phyloP scores from a whole-genome alignment of 2,329 filamentous ascomycete genomes.

The Coccinonectria pachysandricola region DNA sequence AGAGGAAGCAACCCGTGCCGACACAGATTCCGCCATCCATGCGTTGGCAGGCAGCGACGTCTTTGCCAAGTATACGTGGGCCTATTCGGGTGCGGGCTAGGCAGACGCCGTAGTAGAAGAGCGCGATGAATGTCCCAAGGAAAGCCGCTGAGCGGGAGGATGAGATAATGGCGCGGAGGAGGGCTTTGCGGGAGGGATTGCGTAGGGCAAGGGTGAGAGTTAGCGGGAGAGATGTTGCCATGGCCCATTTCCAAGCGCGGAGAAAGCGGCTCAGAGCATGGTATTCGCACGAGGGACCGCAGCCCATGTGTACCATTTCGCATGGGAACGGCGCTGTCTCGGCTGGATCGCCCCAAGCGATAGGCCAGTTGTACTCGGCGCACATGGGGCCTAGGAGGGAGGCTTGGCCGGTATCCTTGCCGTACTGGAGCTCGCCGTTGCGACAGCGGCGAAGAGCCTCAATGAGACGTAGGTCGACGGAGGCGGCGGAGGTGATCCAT shows the following conservation, averaged over 20 bases:
- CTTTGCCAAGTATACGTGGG: conserved; percentile 52
- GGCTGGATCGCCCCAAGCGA: conserved; percentile 62
- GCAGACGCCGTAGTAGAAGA: conserved; percentile 82
- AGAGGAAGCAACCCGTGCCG: conserved; percentile 59
- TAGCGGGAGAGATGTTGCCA: conserved; percentile 67
- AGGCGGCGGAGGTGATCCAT: conserved; percentile 71
- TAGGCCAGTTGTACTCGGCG: conserved; percentile 56
- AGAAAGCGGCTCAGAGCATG: conserved; percentile 60
- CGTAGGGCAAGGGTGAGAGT: conserved; percentile 54
- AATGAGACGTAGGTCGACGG: conserved; percentile 64
- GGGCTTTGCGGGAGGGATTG: conserved; percentile 33
- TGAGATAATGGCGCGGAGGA: conserved; percentile 45
- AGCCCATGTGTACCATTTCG: conserved; percentile 74
- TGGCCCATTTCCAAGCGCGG: conserved; percentile 62
- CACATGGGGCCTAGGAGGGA: conserved; percentile 62
- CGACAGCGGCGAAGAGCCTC: conserved; percentile 60
- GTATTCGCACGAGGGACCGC: conserved; percentile 61
- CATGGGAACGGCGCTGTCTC: conserved; percentile 66
- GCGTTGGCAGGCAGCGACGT: conserved; percentile 34
- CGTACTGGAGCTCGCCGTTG: conserved; percentile 57
- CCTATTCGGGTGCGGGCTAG: conserved; percentile 64
- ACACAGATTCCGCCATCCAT: conserved; percentile 60
- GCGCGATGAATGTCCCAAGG: conserved; percentile 62
- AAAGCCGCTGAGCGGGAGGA: conserved; percentile 66
- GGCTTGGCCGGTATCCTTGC: conserved; percentile 60